Base-by-base conservation (phyloP, 1,139 yeast species). In the Groenewaldozyma auringiensis region DNA sequence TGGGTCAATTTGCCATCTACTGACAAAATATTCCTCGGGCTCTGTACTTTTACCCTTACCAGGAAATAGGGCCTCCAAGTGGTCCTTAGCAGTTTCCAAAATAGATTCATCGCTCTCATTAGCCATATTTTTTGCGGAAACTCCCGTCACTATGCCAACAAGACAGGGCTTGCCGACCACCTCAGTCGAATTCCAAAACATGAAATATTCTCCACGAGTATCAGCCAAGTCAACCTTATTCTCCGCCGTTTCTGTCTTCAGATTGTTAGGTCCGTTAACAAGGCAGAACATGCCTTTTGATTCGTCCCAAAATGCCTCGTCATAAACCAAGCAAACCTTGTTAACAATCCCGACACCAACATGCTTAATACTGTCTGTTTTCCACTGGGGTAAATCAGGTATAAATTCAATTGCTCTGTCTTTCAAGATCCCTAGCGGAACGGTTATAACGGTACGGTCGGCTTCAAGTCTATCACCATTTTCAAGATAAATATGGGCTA, bases 351-450 rank as follows among this genome's bases (percentile, higher is more conserved):
- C 74, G 45, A 63, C 67, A 2, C 71, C 72, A 3, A 70, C 59
- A 2, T 69, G 57, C 45, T 63, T 65, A 36, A 70, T 69, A 21
- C 71, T 63, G 43, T 66, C 67, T 4, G 60, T 51, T 47, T 70
- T 70, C 69, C 70, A 65, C 36, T 65, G 68, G 6, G 74, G 74
- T 14, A 70, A 51, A 42, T 67, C 70, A 0, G 74, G 74, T 40
- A 65, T 64, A 47, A 70, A 70, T 51, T 66, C 69, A 35, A 70
- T 57, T 2, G 63, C 50, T 9, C 69, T 58, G 32, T 61, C 61
- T 50, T 70, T 70, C 37, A 70, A 55, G 2, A 69, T 69, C 1
- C 74, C 74, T 2, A 70, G 58, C 1, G 74, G 74, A 1, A 64
- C 67, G 1, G 73, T 67, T 21, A 68, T 59, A 1, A 69, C 59